Conservation (phyloP, 192 early-diverging fungal species). For the Linnemannia exigua region DNA sequence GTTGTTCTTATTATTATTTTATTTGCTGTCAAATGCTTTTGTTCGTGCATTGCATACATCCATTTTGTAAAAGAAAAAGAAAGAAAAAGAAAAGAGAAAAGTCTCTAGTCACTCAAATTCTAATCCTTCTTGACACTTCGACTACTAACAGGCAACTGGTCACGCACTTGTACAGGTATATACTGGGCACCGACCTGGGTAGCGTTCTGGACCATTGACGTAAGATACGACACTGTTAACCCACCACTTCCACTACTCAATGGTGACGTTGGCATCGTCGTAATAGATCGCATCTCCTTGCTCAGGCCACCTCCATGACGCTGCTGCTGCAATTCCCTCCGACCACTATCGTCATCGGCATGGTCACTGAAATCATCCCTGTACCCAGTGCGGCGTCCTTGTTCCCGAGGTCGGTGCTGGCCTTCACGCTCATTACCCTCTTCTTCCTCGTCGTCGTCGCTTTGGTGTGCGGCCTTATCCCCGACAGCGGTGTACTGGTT, state of each 20-base stretch:
- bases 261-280: too few relatives aligned
- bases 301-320: too few relatives aligned
- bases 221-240: conserved; percentile 2
- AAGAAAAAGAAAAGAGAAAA: background rate
- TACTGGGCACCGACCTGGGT: conserved; percentile 19
- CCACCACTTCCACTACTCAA: background rate
- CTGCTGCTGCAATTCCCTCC: too few relatives aligned
- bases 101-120: background rate
- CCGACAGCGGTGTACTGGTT: conserved; percentile 22
- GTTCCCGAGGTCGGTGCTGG: background rate
- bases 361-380: background rate
- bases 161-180: conserved; percentile 13
- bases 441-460: background rate
- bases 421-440: background rate
- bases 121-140: conserved; percentile 19
- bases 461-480: background rate
- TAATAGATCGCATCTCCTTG: background rate
- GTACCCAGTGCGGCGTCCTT: background rate
- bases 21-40: background rate
- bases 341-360: background rate
- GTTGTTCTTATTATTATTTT: background rate
- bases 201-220: conserved; percentile 19
- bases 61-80: background rate
- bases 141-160: conserved; percentile 14
- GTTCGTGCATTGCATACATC: background rate